These are phyloP conservation scores for Lotmaria passim DNA, from an alignment of 208 protist species.

Conservation along the genomic window DNA sequence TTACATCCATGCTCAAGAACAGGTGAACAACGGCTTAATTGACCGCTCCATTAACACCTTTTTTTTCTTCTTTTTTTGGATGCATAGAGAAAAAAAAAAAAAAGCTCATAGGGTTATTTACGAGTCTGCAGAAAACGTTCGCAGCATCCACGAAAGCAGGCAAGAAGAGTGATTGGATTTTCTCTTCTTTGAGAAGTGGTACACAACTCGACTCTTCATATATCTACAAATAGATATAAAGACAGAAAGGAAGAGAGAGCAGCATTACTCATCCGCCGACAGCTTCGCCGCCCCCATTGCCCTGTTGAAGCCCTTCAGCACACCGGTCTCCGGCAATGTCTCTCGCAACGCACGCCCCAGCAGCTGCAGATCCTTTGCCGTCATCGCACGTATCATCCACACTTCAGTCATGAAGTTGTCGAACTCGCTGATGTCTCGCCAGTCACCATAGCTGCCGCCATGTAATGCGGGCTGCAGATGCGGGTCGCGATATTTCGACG, in stretches of 20 bases:
- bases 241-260: neutral
- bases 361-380: neutral
- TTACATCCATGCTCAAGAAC: too few relatives aligned
- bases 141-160: too few relatives aligned
- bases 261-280: neutral
- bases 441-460: neutral
- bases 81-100: too few relatives aligned
- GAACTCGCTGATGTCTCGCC: neutral
- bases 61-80: too few relatives aligned
- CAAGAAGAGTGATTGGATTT: too few relatives aligned
- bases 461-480: neutral
- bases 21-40: too few relatives aligned
- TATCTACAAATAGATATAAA: too few relatives aligned
- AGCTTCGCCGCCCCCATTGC: neutral
- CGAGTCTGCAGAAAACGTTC: too few relatives aligned
- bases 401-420: conserved; percentile 2
- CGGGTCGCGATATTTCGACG: neutral
- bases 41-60: too few relatives aligned
- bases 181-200: too few relatives aligned
- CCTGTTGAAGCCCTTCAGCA: conserved; percentile 6
- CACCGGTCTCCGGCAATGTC: neutral
- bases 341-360: conserved; percentile 8
- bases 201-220: too few relatives aligned
- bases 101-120: too few relatives aligned
- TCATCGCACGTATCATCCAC: conserved; percentile 29